phyloP scores from a whole-genome alignment of 2,329 filamentous ascomycete genomes.

The Phaeophleospora eucalypticola region DNA sequence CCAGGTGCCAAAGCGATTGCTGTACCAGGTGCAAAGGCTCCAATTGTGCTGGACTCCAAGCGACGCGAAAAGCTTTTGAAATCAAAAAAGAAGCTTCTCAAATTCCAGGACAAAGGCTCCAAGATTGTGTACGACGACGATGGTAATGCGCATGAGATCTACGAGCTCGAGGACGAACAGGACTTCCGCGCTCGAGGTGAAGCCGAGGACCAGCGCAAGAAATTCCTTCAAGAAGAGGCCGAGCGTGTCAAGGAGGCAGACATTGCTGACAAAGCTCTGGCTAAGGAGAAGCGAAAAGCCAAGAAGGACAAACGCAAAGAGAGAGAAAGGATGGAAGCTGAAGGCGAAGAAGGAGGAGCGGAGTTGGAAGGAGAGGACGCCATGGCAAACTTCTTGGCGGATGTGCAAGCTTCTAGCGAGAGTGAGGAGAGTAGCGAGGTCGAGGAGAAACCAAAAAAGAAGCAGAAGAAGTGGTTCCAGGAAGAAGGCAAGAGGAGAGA shows the following conservation, averaged over 20 bases:
- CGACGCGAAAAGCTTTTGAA: conserved; percentile 91
- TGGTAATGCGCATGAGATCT: conserved; percentile 76
- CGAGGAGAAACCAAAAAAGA: conserved; percentile 52
- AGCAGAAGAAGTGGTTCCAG: conserved; percentile 76
- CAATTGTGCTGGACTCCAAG: conserved; percentile 86
- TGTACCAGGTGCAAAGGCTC: conserved; percentile 61
- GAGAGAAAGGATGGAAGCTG: conserved; percentile 53
- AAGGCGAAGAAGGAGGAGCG: conserved; percentile 19
- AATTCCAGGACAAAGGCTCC: conserved; percentile 79
- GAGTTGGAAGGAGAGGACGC: conserved; percentile 34
- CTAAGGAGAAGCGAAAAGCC: conserved; percentile 71
- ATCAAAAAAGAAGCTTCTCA: conserved; percentile 90
- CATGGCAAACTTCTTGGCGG: conserved; percentile 42
- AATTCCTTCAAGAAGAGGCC: conserved; percentile 73
- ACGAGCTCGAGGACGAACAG: conserved; percentile 82
- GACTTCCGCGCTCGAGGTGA: conserved; percentile 72
- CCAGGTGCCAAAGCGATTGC: conserved; percentile 57
- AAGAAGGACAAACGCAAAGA: conserved; percentile 72
- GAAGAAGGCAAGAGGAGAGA: conserved; percentile 56
- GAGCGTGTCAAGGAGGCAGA: conserved; percentile 71
- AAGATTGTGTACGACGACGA: conserved; percentile 93
- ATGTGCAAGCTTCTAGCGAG: conserved; percentile 27
- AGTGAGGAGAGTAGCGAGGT: conserved; percentile 39
- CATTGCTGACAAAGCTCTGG: conserved; percentile 74
- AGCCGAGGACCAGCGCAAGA: conserved; percentile 69